Conservation (phyloP, 1,284 basidiomycete species). For the Cutaneotrichosporon dermatis region DNA sequence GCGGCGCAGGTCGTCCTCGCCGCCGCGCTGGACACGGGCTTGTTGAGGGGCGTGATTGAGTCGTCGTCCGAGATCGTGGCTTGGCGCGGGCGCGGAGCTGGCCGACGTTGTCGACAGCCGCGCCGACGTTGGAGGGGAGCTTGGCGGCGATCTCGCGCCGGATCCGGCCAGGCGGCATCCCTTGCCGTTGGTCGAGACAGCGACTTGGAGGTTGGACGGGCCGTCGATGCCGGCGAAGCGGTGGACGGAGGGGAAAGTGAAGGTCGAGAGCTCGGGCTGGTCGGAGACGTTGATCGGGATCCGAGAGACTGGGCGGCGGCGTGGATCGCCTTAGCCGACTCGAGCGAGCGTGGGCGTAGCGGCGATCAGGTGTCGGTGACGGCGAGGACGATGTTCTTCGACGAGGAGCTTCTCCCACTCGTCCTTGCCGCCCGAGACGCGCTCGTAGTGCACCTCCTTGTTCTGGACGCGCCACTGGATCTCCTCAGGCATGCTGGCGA, state of each 20-base stretch:
- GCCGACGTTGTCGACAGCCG: slow-evolving; percentile 73
- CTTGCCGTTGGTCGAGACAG: slow-evolving; percentile 84
- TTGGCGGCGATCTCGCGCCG: slow-evolving; percentile 74
- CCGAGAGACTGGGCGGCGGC: slow-evolving; percentile 56
- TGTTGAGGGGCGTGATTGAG: slow-evolving; percentile 64
- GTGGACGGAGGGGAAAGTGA: slow-evolving; percentile 80
- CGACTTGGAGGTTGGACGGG: slow-evolving; percentile 70
- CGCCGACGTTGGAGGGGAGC: slow-evolving; percentile 69
- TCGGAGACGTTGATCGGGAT: slow-evolving; percentile 85
- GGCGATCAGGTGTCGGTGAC: slow-evolving; percentile 63
- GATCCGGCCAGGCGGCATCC: slow-evolving; percentile 83
- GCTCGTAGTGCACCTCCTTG: slow-evolving; percentile 55
- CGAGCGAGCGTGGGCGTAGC: slow-evolving; percentile 47
- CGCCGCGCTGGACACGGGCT: slow-evolving; percentile 65
- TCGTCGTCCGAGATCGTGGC: slow-evolving; percentile 51
- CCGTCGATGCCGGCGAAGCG: slow-evolving; percentile 58
- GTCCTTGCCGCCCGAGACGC: slow-evolving; percentile 29
- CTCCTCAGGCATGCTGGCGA: slow-evolving; percentile 61
- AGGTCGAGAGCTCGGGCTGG: slow-evolving; percentile 80
- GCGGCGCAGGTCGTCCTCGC: slow-evolving; percentile 52
- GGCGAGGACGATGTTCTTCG: slow-evolving; percentile 55
- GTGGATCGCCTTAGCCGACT: slow-evolving; percentile 59
- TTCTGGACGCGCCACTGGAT: slow-evolving; percentile 60
- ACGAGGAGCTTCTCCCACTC: slow-evolving; percentile 15
- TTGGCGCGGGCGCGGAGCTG: slow-evolving; percentile 64